A percentile compares a stretch with the other conserved stretches of the same genome.
Conservation (phyloP, 306 rosid species). For the Notholithocarpus densiflorus region DNA sequence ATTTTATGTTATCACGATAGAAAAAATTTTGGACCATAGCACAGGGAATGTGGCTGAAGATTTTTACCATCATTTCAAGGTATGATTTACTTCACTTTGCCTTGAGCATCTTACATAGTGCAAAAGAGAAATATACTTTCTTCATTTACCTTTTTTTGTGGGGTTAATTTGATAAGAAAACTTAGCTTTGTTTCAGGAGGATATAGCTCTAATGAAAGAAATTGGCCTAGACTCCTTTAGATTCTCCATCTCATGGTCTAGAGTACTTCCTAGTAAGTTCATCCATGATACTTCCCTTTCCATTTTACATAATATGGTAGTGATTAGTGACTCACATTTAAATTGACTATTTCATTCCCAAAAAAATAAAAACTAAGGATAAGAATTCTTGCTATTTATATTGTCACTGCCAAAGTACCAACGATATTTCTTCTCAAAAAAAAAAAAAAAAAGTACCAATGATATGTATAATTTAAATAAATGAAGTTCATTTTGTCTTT, state of each 20-base stretch:
- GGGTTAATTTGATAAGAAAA: background rate
- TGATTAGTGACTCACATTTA: too few relatives aligned
- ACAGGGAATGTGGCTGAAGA: slow-evolving; percentile 30
- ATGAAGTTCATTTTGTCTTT: background rate
- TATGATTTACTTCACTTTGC: background rate
- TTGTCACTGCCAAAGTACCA: too few relatives aligned
- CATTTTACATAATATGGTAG: background rate
- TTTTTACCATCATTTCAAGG: slow-evolving; percentile 45
- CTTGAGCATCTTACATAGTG: too few relatives aligned
- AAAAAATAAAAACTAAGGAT: too few relatives aligned
- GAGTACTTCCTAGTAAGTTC: slow-evolving; percentile 47
- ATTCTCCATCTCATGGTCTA: slow-evolving; percentile 58
- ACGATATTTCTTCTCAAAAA: too few relatives aligned
- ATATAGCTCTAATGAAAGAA: slow-evolving; percentile 38
- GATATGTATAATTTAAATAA: background rate
- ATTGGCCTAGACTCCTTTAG: slow-evolving; percentile 51
- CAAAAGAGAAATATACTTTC: too few relatives aligned
- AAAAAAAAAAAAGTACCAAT: too few relatives aligned
- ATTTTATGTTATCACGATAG: slow-evolving; percentile 20
- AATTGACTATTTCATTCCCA: too few relatives aligned
- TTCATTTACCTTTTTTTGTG: too few relatives aligned
- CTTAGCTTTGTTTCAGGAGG: slow-evolving; percentile 22
- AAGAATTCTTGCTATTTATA: too few relatives aligned
- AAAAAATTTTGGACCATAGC: slow-evolving; percentile 40
- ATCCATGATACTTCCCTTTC: background rate